A percentile compares a stretch with the other conserved stretches of the same genome.
Conservation (phyloP, 108 stramenopile species). For the Fragilariopsis cylindrus region DNA sequence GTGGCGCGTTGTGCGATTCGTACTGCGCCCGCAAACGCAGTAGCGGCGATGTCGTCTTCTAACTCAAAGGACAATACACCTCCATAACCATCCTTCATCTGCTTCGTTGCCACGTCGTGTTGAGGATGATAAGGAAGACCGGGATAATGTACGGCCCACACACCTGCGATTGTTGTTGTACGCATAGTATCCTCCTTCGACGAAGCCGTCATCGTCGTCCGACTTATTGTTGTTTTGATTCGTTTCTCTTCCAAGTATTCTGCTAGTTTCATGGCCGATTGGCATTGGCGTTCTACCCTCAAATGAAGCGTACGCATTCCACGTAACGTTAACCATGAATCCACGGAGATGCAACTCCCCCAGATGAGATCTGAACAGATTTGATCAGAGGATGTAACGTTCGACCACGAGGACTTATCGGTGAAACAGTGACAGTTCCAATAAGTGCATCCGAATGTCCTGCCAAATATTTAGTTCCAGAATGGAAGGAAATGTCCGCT, state of each 20-base stretch:
- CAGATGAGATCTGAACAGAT: conserved; percentile 51
- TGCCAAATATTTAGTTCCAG: conserved; percentile 88
- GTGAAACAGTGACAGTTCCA: conserved; percentile 71
- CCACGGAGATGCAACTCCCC: conserved; percentile 84
- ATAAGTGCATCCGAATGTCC: conserved; percentile 89
- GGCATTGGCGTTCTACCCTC: conserved; percentile 68
- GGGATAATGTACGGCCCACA: conserved; percentile 86
- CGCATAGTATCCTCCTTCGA: no score
- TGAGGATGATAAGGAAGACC: conserved; percentile 86
- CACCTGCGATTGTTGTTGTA: not conserved
- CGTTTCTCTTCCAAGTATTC: conserved; percentile 49
- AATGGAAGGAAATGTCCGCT: conserved; percentile 79
- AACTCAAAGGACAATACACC: conserved; percentile 92
- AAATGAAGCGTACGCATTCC: conserved; percentile 83
- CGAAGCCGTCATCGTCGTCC: not conserved
- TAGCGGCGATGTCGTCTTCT: conserved; percentile 59
- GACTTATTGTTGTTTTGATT: not conserved
- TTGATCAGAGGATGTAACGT: conserved; percentile 39
- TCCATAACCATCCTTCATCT: conserved; percentile 68
- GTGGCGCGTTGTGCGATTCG: conserved; percentile 80
- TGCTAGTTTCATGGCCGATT: conserved; percentile 62
- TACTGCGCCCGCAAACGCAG: conserved; percentile 78
- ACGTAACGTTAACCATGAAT: conserved; percentile 87
- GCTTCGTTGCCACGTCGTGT: conserved; percentile 72
- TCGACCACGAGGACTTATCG: conserved; percentile 51